phyloP scores from a whole-genome alignment of 2,329 filamentous ascomycete genomes.

The Exophiala sp. region DNA sequence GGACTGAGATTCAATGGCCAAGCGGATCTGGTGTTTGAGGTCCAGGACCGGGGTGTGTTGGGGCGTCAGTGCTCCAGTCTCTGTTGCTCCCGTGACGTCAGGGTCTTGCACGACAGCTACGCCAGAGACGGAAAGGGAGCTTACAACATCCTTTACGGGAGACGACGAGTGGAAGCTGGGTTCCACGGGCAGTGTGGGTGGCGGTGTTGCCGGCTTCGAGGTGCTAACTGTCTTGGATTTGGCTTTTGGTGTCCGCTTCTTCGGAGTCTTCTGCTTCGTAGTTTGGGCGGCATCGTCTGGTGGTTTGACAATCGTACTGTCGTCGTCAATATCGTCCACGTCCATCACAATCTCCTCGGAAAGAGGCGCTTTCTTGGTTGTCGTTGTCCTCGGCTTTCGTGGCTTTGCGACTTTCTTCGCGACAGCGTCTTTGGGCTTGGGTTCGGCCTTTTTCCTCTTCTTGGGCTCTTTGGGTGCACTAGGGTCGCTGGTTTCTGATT shows the following conservation, averaged over 20 bases:
- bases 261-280: slow-evolving; percentile 1
- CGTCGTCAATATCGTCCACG: slow-evolving; percentile 27
- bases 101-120: too few relatives aligned
- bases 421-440: slow-evolving; percentile 8
- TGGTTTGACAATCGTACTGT: slow-evolving; percentile 1
- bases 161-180: not conserved
- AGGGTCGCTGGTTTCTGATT: slow-evolving; percentile 9
- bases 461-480: slow-evolving; percentile 18
- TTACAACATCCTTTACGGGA: not conserved
- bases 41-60: slow-evolving; percentile 5
- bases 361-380: slow-evolving; percentile 2
- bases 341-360: slow-evolving; percentile 18
- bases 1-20: slow-evolving; percentile 29
- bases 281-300: not conserved
- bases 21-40: not conserved
- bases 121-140: not conserved
- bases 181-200: slow-evolving; percentile 3
- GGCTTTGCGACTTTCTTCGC: not conserved
- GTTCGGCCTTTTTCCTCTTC: slow-evolving; percentile 19
- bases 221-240: not conserved
- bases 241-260: not conserved
- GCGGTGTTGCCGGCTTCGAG: slow-evolving; percentile 8
- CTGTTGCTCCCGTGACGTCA: not conserved
- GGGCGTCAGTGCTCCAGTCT: slow-evolving; percentile 2
- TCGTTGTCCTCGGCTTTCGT: slow-evolving; percentile 5